Evolutionary conservation across 306 rosid genomes (phyloP).

Genomic region (Castanea crenata): DNA sequence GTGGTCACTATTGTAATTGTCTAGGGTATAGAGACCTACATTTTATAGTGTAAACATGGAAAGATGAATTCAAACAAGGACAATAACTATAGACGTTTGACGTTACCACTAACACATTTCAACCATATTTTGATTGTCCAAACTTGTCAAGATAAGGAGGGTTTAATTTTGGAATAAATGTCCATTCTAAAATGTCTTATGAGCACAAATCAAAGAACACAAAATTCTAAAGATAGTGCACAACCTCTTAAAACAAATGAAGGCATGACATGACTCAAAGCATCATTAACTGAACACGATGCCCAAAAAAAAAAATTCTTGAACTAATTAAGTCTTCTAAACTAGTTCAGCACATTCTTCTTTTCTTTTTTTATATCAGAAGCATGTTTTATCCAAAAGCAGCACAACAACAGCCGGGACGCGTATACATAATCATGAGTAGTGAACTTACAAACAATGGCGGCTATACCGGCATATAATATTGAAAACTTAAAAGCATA

Average conservation of each 20-base stretch:
- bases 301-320: background rate
- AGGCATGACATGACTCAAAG: background rate
- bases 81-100: background rate
- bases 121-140: background rate
- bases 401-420: background rate
- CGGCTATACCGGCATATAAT: too few relatives aligned
- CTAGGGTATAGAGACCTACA: background rate
- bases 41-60: background rate
- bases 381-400: background rate
- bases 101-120: background rate
- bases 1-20: background rate
- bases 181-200: background rate
- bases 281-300: background rate
- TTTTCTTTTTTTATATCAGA: background rate
- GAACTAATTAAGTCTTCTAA: background rate
- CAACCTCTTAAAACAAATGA: background rate
- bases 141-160: background rate
- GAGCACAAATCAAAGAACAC: background rate
- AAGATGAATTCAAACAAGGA: background rate
- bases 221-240: background rate
- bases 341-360: background rate
- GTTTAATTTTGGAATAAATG: background rate
- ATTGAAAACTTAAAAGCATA: too few relatives aligned
- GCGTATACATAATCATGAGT: too few relatives aligned
- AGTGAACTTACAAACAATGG: too few relatives aligned